Evolutionary conservation across 78 protist genomes (phyloP).

Genomic region (Dictyostelium citrinum): DNA sequence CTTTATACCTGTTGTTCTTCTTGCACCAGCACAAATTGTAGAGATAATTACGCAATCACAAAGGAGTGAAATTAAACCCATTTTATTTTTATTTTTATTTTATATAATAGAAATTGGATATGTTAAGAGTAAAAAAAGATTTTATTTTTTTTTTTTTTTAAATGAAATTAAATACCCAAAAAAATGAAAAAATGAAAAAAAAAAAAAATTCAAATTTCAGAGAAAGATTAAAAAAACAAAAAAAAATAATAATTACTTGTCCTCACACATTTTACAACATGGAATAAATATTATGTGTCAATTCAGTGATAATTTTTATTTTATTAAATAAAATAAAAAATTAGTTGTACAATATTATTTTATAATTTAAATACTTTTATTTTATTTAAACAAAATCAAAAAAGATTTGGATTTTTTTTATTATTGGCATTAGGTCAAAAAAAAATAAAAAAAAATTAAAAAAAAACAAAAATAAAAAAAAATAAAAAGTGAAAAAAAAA

Average conservation of each 20-base stretch:
- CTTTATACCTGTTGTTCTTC: constrained; percentile 54
- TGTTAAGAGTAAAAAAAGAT: too few relatives aligned
- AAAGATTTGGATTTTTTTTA: too few relatives aligned
- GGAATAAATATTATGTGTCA: neutral
- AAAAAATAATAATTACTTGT: neutral
- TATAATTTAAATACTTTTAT: too few relatives aligned
- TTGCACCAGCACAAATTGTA: constrained; percentile 59
- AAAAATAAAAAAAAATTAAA: too few relatives aligned
- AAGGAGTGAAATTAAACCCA: constrained; percentile 30
- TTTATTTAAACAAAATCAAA: too few relatives aligned
- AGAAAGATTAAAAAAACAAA: neutral
- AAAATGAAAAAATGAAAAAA: too few relatives aligned
- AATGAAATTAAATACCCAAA: neutral
- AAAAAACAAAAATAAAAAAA: too few relatives aligned
- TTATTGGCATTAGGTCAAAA: too few relatives aligned
- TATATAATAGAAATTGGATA: neutral
- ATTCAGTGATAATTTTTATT: neutral
- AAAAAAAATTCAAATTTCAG: neutral
- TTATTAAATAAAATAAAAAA: too few relatives aligned
- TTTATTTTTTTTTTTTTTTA: neutral
- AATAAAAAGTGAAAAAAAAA: too few relatives aligned
- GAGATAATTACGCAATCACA: constrained; percentile 41
- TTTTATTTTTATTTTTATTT: neutral
- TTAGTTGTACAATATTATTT: too few relatives aligned
- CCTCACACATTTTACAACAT: neutral